phyloP scores from a whole-genome alignment of 768 basidiomycete genomes.

The Rhizopogon rudus region DNA sequence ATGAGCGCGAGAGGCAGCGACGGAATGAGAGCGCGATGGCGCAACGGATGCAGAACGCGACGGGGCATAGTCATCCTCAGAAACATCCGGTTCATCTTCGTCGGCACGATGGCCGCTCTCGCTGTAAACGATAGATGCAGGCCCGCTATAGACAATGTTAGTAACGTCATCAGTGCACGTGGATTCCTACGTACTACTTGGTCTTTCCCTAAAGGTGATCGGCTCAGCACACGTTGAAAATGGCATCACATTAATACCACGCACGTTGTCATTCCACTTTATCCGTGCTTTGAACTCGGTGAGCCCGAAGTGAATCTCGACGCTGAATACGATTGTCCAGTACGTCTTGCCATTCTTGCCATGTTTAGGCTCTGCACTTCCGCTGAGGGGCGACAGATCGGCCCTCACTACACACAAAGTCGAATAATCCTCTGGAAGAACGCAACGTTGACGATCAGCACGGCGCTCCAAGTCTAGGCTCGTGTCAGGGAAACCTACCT shows the following conservation, averaged over 20 bases:
- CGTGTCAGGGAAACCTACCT: slow-evolving; percentile 13
- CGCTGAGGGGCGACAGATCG: slow-evolving; percentile 66
- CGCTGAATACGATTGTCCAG: slow-evolving; percentile 81
- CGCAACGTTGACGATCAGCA: slow-evolving; percentile 1
- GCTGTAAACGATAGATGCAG: slow-evolving; percentile 77
- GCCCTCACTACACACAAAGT: slow-evolving; percentile 77
- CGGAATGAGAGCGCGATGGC: slow-evolving; percentile 39
- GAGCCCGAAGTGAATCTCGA: slow-evolving; percentile 79
- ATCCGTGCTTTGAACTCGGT: slow-evolving; percentile 81
- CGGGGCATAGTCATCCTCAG: slow-evolving; percentile 54
- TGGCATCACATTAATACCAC: slow-evolving; percentile 20
- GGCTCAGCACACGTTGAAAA: slow-evolving; percentile 1
- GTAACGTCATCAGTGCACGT: not conserved
- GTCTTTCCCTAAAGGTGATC: slow-evolving; percentile 47
- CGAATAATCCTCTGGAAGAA: slow-evolving; percentile 55
- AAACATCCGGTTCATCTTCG: slow-evolving; percentile 64
- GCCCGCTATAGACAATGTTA: slow-evolving; percentile 45
- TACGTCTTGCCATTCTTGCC: slow-evolving; percentile 66
- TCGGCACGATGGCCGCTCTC: slow-evolving; percentile 71
- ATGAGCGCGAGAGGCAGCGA: slow-evolving; percentile 48
- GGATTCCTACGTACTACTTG: slow-evolving; percentile 54
- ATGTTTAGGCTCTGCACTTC: slow-evolving; percentile 64
- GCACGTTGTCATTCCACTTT: slow-evolving; percentile 76
- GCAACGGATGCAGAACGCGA: slow-evolving; percentile 27
- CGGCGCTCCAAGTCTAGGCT: not conserved